A percentile compares a stretch with the other conserved stretches of the same genome.
Evolutionary conservation across 2,329 filamentous ascomycete species (phyloP).

Genomic region (Fusarium sp.): DNA sequence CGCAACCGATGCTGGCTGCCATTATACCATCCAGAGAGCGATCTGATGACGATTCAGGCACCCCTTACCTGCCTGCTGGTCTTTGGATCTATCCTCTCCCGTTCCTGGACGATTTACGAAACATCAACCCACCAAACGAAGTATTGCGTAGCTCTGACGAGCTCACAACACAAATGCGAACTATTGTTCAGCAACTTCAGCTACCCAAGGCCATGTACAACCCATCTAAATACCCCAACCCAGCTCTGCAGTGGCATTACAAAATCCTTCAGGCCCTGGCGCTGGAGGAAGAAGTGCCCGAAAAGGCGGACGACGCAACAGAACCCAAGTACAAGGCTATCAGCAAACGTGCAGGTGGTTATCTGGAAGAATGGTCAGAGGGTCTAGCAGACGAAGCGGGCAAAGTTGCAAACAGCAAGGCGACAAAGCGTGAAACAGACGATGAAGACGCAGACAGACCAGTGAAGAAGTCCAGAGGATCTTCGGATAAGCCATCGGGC

Average conservation of each 20-base stretch:
- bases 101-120: conserved; percentile 87
- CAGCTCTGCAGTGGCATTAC: conserved; percentile 96
- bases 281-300: conserved; percentile 89
- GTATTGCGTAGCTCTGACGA: conserved; percentile 70
- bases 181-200: conserved; percentile 85
- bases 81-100: conserved; percentile 91
- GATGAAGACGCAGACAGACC: conserved; percentile 58
- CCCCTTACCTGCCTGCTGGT: conserved; percentile 81
- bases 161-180: conserved; percentile 84
- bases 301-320: conserved; percentile 79
- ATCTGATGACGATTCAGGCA: conserved; percentile 71
- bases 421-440: conserved; percentile 65
- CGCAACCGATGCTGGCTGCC: conserved; percentile 81
- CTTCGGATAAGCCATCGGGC: conserved; percentile 50
- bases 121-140: conserved; percentile 72
- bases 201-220: conserved; percentile 88
- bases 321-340: conserved; percentile 88
- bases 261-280: conserved; percentile 91
- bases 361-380: conserved; percentile 81
- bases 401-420: conserved; percentile 52
- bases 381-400: conserved; percentile 69
- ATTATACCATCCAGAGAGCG: conserved; percentile 80
- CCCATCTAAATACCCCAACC: conserved; percentile 89
- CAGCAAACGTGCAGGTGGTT: conserved; percentile 84
- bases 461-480: conserved; percentile 59